Evolutionary conservation across 2,329 filamentous ascomycete species (phyloP), one percentile per base, ranked within the genome.

Genomic region (Aspergillus latus): DNA sequence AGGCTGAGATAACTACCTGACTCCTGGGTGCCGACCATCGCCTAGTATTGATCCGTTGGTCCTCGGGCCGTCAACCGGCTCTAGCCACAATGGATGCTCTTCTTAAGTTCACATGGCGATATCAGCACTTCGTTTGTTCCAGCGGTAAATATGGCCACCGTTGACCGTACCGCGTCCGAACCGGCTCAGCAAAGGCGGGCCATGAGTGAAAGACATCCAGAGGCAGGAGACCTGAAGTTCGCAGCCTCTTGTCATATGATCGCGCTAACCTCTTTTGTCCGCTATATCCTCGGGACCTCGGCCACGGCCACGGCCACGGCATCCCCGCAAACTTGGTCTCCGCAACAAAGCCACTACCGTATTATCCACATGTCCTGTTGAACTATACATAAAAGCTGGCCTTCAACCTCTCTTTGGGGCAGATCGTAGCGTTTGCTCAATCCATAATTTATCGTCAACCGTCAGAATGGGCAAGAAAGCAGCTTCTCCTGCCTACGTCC

Each of bases 401-500:
- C 52, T 49, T 36, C 26, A 21, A 37, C 16, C 40, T 45, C 15
- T 40, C n/a, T n/a, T 52, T 8, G 4, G 39, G 8, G 32, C 5
- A 7, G 34, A n/a, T 37, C 42, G 47, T 36, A 40, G 32, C 49
- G 32, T 45, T 37, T 47, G 34, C 13, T 29, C 45, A 34, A 32
- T 28, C 47, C 45, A 5, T 55, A 15, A 3, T 43, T 45, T 36
- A 51, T 44, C 46, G 34, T 47, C 30, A 49, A 13, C 21, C 49
- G 21, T 45, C 68, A 79, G 50, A 59, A 83, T 84, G 81, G 77
- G 74, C 62, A 78, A 79, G 64, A 81, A 82, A 64, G 64, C 73
- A 68, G 70, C 72, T 54, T 76, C 79, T 61, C 82, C 82, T 65
- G 82, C 82, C 81, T 97, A 97, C 81, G 90, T 97, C 71, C 86